Percentiles rank a stretch among this genome's conserved stretches.
These are phyloP conservation scores for Neodidymelliopsis sp. DNA, from an alignment of 2,329 filamentous ascomycete genomes.

Conservation along the genomic window DNA sequence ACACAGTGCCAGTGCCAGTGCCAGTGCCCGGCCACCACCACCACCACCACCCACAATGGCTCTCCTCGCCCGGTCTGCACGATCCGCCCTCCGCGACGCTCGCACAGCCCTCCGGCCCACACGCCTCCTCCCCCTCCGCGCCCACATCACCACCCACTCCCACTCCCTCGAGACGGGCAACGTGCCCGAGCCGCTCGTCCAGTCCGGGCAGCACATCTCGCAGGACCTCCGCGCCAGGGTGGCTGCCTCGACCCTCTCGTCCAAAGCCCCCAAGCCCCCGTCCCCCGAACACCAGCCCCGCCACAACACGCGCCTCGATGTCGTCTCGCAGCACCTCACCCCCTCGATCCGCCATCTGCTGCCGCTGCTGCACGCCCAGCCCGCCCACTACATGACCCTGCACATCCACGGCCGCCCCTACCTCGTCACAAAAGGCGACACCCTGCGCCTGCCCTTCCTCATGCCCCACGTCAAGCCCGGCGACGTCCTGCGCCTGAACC, in stretches of 20 bases:
- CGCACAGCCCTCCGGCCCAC: constrained; percentile 55
- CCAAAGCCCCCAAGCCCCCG: constrained; percentile 22
- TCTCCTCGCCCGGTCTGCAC: constrained; percentile 61
- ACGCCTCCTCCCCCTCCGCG: constrained; percentile 61
- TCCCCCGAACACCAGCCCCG: constrained; percentile 21
- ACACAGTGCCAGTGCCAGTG: background rate
- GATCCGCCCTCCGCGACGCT: constrained; percentile 70
- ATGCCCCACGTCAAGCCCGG: constrained; percentile 68
- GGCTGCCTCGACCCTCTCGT: constrained; percentile 21
- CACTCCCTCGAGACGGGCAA: constrained; percentile 49
- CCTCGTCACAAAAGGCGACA: constrained; percentile 70
- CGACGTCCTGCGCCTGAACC: constrained; percentile 86
- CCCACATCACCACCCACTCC: constrained; percentile 54
- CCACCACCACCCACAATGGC: constrained; percentile 31
- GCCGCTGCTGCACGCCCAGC: constrained; percentile 75
- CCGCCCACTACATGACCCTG: constrained; percentile 77
- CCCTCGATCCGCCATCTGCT: constrained; percentile 68
- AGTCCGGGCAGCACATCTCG: constrained; percentile 53
- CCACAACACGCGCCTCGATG: constrained; percentile 33
- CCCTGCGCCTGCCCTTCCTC: constrained; percentile 58
- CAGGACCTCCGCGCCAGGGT: constrained; percentile 34
- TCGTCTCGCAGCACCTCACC: constrained; percentile 53
- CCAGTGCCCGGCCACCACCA: constrained; percentile 1
- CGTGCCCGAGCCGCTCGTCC: constrained; percentile 54
- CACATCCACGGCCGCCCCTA: constrained; percentile 83